Conservation (phyloP, 2,329 filamentous ascomycete species). For the Myrmaecium sp. region DNA sequence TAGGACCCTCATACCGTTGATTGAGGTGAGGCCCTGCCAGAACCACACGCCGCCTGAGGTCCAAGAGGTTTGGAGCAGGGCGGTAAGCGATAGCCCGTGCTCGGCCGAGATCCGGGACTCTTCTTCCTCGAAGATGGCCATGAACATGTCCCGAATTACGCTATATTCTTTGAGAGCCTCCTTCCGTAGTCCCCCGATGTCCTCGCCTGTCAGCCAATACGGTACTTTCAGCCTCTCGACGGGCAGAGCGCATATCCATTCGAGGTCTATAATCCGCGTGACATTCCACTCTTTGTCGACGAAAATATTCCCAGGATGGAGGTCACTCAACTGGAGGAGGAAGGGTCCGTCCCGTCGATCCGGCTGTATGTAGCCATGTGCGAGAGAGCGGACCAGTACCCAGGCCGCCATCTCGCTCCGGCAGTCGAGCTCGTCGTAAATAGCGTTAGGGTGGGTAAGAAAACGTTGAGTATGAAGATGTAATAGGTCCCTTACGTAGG, state of each 20-base stretch:
- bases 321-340: constrained; percentile 14
- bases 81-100: constrained; percentile 7
- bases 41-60: constrained; percentile 14
- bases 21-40: constrained; percentile 12
- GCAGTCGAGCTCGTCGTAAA: constrained; percentile 9
- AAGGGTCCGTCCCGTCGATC: constrained; percentile 10
- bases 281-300: constrained; percentile 22
- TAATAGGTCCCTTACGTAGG: constrained; percentile 9
- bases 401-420: constrained; percentile 11
- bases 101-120: constrained; percentile 2
- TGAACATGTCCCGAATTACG: constrained; percentile 3
- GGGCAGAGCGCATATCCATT: constrained; percentile 19
- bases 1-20: constrained; percentile 10
- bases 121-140: constrained; percentile 3
- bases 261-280: constrained; percentile 17
- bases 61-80: constrained; percentile 11
- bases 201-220: constrained; percentile 15
- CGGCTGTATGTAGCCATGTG: constrained; percentile 12
- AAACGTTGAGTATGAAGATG: constrained; percentile 12
- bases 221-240: constrained; percentile 13
- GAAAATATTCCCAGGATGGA: constrained; percentile 20
- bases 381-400: constrained; percentile 10
- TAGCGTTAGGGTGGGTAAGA: constrained; percentile 10
- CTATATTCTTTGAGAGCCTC: constrained; percentile 3
- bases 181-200: constrained; percentile 2